phyloP scores from a whole-genome alignment of 192 early-diverging fungal species.

The Phlyctochytrium arcticum region DNA sequence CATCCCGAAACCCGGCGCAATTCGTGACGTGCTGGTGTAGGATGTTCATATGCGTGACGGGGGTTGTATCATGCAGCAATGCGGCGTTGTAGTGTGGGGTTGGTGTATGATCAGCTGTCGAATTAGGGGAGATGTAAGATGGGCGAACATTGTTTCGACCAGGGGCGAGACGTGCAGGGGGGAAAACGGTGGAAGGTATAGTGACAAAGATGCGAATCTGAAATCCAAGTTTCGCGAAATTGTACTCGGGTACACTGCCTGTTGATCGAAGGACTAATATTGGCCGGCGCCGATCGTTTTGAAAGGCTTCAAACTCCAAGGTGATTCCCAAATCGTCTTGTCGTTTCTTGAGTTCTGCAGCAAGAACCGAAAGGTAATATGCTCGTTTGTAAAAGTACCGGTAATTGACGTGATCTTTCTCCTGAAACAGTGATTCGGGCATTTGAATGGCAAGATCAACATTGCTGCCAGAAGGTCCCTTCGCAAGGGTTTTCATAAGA shows the following conservation, averaged over 20 bases:
- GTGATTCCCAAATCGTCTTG: conserved; percentile 19
- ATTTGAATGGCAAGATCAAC: conserved; percentile 91
- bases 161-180: conserved; percentile 69
- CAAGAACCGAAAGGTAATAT: conserved; percentile 80
- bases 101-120: conserved; percentile 30
- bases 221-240: conserved; percentile 65
- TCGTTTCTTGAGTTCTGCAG: conserved; percentile 38
- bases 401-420: conserved; percentile 91
- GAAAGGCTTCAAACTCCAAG: conserved; percentile 43
- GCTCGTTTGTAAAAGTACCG: conserved; percentile 95
- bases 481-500: conserved; percentile 70
- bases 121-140: conserved; percentile 17
- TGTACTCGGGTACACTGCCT: conserved; percentile 40
- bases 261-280: conserved; percentile 37
- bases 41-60: conserved; percentile 71
- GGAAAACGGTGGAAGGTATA: conserved; percentile 61
- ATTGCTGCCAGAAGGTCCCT: conserved; percentile 57
- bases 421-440: conserved; percentile 80
- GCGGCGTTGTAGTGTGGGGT: conserved; percentile 91
- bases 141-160: conserved; percentile 77
- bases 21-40: conserved; percentile 69
- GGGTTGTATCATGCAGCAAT: conserved; percentile 70
- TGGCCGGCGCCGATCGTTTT: conserved; percentile 41
- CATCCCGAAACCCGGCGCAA: conserved; percentile 76
- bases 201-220: conserved; percentile 78